Evolutionary conservation across 148 eudicot genomes (phyloP).

Genomic region (Linanthus parryae): DNA sequence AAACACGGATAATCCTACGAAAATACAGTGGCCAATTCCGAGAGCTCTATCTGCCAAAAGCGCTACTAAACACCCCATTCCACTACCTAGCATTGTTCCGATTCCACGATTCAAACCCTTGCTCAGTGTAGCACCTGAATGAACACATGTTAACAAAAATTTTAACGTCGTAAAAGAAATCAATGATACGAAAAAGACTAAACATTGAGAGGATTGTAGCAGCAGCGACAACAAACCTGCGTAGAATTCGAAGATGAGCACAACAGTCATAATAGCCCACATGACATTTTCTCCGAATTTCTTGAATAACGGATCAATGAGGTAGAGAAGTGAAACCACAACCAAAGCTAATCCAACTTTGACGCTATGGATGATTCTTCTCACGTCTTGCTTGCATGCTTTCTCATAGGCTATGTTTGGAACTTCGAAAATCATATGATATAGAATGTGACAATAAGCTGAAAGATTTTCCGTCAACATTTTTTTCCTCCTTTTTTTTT

Average conservation of each 20-base stretch:
- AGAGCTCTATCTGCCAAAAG: slow-evolving; percentile 39
- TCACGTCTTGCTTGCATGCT: slow-evolving; percentile 17
- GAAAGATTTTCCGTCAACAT: too few species aligned
- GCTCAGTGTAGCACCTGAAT: slow-evolving; percentile 58
- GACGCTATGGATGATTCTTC: slow-evolving; percentile 38
- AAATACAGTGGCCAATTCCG: slow-evolving; percentile 25
- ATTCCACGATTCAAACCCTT: slow-evolving; percentile 59
- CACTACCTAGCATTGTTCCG: slow-evolving; percentile 61
- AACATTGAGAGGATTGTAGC: too few species aligned
- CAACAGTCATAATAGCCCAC: slow-evolving; percentile 81
- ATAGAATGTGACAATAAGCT: too few species aligned
- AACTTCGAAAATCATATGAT: too few species aligned
- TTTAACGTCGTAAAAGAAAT: too few species aligned
- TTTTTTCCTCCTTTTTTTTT: too few species aligned
- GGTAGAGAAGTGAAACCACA: slow-evolving; percentile 51
- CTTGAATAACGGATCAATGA: slow-evolving; percentile 46
- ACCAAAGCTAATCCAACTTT: slow-evolving; percentile 58
- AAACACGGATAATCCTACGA: slow-evolving; percentile 41
- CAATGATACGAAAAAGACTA: too few species aligned
- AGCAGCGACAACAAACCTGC: slow-evolving; percentile 38
- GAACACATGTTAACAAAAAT: too few species aligned
- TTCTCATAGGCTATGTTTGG: too few species aligned
- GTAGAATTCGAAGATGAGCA: slow-evolving; percentile 49
- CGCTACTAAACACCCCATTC: slow-evolving; percentile 51
- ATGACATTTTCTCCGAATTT: slow-evolving; percentile 58